These are phyloP conservation scores for Penicillium concentricum DNA, from an alignment of 2,329 filamentous ascomycete genomes.

Conservation along the genomic window DNA sequence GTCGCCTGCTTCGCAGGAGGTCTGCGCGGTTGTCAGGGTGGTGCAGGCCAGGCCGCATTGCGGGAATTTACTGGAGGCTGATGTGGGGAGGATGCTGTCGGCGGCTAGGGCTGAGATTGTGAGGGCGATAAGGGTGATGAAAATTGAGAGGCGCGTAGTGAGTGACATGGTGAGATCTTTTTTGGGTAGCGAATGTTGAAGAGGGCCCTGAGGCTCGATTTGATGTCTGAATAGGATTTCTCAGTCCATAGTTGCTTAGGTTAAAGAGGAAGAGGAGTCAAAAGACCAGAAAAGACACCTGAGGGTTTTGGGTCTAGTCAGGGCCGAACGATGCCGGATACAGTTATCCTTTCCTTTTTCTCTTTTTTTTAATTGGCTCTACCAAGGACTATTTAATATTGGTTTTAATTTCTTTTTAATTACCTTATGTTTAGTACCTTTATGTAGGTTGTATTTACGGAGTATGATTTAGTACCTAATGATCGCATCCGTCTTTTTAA, in stretches of 20 bases:
- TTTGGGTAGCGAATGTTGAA: background rate
- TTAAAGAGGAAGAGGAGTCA: background rate
- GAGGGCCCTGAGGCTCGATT: constrained; percentile 2
- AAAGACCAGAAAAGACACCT: background rate
- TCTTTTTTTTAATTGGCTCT: background rate
- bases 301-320: constrained; percentile 2
- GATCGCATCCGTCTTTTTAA: background rate
- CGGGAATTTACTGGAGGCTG: constrained; percentile 53
- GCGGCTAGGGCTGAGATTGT: constrained; percentile 24
- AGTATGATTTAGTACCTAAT: too few relatives aligned
- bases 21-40: constrained; percentile 67
- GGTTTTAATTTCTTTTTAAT: background rate
- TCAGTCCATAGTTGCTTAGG: background rate
- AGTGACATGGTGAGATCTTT: background rate
- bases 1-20: constrained; percentile 58
- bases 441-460: too few relatives aligned
- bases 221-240: background rate
- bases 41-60: constrained; percentile 61
- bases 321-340: constrained; percentile 6
- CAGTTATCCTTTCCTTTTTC: background rate
- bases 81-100: constrained; percentile 33
- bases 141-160: background rate
- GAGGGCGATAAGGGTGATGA: constrained; percentile 17
- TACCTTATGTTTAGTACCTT: background rate
- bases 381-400: background rate